Conservation (phyloP, 1,139 yeast genomes). For the Nakaseomyces glabratus region DNA sequence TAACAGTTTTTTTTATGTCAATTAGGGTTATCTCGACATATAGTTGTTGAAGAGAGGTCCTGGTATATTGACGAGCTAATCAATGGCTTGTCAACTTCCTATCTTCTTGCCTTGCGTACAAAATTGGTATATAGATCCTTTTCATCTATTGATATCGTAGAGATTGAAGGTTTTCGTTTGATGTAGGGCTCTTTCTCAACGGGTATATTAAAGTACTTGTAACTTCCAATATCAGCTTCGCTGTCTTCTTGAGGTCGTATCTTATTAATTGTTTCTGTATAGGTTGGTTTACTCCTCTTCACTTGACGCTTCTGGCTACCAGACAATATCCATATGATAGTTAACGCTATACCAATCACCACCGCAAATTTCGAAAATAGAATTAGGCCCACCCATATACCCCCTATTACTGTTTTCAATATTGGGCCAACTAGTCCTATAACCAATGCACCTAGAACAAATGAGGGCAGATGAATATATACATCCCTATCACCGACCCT, state of each 20-base stretch:
- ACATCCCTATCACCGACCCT: background rate
- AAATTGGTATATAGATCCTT: slow-evolving; percentile 6
- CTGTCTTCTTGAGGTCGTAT: background rate
- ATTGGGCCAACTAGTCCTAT: slow-evolving; percentile 17
- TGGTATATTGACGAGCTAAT: too few species aligned
- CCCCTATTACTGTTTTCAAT: slow-evolving; percentile 16
- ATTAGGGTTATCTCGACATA: too few species aligned
- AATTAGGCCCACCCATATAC: slow-evolving; percentile 15
- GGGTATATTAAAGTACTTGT: slow-evolving; percentile 23
- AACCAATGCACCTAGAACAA: slow-evolving; percentile 17
- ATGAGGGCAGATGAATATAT: slow-evolving; percentile 13
- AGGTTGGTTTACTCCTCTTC: slow-evolving; percentile 6
- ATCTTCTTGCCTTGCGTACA: slow-evolving; percentile 2
- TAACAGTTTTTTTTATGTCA: too few species aligned
- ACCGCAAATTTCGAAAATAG: slow-evolving; percentile 16
- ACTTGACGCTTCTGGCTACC: slow-evolving; percentile 4
- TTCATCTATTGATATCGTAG: background rate
- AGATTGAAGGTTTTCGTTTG: background rate
- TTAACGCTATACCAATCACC: slow-evolving; percentile 16
- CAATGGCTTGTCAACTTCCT: too few species aligned
- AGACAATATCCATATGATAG: slow-evolving; percentile 1
- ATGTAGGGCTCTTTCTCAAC: slow-evolving; percentile 12
- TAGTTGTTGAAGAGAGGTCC: too few species aligned
- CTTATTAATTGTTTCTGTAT: slow-evolving; percentile 1
- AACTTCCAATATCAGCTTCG: slow-evolving; percentile 13